phyloP scores from a whole-genome alignment of 129 eudicot species.

The Scalesia atractyloides region DNA sequence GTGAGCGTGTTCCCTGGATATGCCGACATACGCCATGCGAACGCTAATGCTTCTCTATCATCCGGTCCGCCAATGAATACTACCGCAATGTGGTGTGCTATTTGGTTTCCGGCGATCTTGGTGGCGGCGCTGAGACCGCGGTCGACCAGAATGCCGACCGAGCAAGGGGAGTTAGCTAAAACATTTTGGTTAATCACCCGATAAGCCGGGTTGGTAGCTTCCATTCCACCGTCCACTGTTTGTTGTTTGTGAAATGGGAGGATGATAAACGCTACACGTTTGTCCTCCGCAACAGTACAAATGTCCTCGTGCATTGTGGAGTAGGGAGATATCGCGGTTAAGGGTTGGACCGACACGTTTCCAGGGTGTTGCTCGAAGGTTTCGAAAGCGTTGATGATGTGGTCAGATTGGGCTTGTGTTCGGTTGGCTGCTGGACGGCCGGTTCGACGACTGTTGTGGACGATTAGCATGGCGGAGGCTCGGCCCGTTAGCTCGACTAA shows the following conservation, averaged over 20 bases:
- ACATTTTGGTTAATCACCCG: conserved; percentile 70
- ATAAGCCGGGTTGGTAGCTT: conserved; percentile 61
- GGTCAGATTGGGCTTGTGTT: conserved; percentile 84
- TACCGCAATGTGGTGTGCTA: conserved; percentile 60
- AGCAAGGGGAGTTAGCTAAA: conserved; percentile 74
- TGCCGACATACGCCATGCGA: conserved; percentile 67
- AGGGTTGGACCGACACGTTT: conserved; percentile 61
- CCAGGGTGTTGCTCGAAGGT: conserved; percentile 61
- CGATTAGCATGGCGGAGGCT: conserved; percentile 88
- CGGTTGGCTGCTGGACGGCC: conserved; percentile 65
- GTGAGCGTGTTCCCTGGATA: conserved; percentile 61
- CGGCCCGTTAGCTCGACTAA: conserved; percentile 89
- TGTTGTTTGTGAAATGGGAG: conserved; percentile 89
- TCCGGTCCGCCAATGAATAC: conserved; percentile 93
- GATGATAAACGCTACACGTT: conserved; percentile 68
- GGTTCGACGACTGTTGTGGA: conserved; percentile 62
- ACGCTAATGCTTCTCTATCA: conserved; percentile 79
- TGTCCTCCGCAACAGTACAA: conserved; percentile 74
- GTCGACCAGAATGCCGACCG: conserved; percentile 82
- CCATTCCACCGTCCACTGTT: conserved; percentile 94
- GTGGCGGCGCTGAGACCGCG: conserved; percentile 76
- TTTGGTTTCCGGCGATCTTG: conserved; percentile 46
- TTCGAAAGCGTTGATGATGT: conserved; percentile 81
- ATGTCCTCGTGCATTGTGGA: conserved; percentile 92
- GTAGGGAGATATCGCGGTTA: conserved; percentile 85